Base-by-base conservation (phyloP, 2,329 filamentous ascomycete species). In the Aspergillus viridinutans region DNA sequence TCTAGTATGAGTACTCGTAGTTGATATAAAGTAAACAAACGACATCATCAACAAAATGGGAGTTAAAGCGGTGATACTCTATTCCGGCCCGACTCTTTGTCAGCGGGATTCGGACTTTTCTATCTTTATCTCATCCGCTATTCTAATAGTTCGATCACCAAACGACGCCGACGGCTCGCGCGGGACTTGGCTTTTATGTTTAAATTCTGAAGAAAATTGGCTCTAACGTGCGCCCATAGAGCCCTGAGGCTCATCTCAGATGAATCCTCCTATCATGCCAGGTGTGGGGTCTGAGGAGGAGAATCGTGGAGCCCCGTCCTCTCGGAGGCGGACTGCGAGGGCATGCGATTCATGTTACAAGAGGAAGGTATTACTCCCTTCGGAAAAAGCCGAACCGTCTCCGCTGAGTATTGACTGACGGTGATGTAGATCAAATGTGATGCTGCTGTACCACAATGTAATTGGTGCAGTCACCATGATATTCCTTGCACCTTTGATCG, bases 331-430 rank as follows among this genome's bases (percentile, higher is more conserved):
- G 50, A 70, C 67, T 1, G 61, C 67, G 3, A 66, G 73, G 55
- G 79, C 80, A 12, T 82, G 79, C 61, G 80, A 82, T 61, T 76
- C 78, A 17, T 82, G 80, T 60, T 78, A 80, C 63, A 75, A 70
- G 61, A 70, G 77, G 64, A 82, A 81, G 77, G 79, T 78, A 70
- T 38, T 25, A 26, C 45, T 58, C 14, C 54, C 35, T 20, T 17
- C 14, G 23, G 35, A n/a, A n/a, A 35, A 23, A 45, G 21, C 8
- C 1, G 42, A 45, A 45, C 40, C 21, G 17, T 21, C 8, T 43
- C 40, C 26, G 23, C 12, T 38, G 58, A 43, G 9, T 43, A 52
- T 12, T 40, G 32, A 45, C 10, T 2, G 32, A 10, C 25, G 21
- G 21, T 14, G n/a, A 12, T 49, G 14, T 45, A 81, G 78, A 82